These are phyloP conservation scores for Xanthoconium stramineum DNA, from an alignment of 768 basidiomycete species.

Conservation along the genomic window DNA sequence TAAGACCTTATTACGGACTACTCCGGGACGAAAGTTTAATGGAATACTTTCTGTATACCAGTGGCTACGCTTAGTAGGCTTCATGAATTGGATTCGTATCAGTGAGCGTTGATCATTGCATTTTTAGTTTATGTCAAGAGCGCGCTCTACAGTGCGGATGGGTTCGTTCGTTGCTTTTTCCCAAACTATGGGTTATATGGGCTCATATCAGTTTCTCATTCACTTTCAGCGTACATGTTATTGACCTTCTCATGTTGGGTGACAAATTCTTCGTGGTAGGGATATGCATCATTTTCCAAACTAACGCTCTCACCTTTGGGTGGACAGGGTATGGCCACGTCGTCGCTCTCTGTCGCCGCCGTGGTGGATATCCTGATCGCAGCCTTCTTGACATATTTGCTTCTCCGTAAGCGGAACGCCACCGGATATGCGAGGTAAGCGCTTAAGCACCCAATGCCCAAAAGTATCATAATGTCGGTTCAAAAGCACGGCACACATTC, in stretches of 20 bases:
- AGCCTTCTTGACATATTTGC: constrained; percentile 1
- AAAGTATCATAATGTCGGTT: neutral
- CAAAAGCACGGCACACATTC: constrained; percentile 3
- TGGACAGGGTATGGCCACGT: neutral
- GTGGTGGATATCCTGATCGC: constrained; percentile 6
- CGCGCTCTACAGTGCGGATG: neutral
- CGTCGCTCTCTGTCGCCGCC: neutral
- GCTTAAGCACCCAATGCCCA: neutral
- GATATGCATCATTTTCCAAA: neutral
- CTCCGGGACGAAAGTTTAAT: neutral
- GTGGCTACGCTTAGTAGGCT: neutral
- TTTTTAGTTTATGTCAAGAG: constrained; percentile 2
- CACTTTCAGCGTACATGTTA: neutral
- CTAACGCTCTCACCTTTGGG: neutral
- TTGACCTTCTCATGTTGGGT: neutral
- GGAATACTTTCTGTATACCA: neutral
- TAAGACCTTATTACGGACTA: neutral
- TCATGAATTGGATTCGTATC: neutral
- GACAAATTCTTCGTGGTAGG: neutral
- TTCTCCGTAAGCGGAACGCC: neutral
- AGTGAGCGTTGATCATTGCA: neutral
- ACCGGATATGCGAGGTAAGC: neutral
- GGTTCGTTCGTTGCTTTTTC: constrained; percentile 1
- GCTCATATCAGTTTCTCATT: neutral
- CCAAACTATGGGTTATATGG: too few relatives aligned